A percentile compares a stretch with the other conserved stretches of the same genome.
Conservation (phyloP, 805 yeast species). For the Komagataella phaffii region DNA sequence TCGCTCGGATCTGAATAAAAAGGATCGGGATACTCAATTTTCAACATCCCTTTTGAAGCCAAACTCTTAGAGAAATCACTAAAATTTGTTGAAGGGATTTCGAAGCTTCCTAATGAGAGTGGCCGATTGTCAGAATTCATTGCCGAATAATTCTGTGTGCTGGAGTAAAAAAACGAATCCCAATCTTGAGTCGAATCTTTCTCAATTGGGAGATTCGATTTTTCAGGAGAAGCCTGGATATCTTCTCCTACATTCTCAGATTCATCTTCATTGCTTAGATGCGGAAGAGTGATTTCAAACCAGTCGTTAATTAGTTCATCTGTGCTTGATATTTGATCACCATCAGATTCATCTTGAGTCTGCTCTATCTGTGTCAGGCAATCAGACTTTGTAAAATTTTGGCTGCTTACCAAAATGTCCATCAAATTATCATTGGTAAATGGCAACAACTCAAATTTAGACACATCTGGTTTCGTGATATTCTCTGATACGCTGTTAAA, state of each 20-base stretch:
- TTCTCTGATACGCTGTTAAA: not conserved
- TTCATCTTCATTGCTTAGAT: not conserved
- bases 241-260: not conserved
- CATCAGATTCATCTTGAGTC: not conserved
- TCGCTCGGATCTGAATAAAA: slow-evolving; percentile 42
- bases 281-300: not conserved
- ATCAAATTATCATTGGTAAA: not conserved
- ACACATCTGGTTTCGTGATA: not conserved
- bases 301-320: not conserved
- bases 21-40: slow-evolving; percentile 48
- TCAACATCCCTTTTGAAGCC: slow-evolving; percentile 30
- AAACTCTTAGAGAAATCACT: slow-evolving; percentile 13
- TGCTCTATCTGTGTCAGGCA: not conserved
- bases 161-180: not conserved
- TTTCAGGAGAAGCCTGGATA: not conserved
- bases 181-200: not conserved
- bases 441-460: not conserved
- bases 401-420: not conserved
- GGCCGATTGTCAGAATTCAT: not conserved
- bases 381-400: not conserved
- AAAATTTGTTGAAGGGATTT: not conserved
- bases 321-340: not conserved
- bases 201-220: not conserved
- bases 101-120: not conserved
- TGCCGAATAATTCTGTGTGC: not conserved